Percentiles rank a stretch among this genome's conserved stretches.
Evolutionary conservation across 768 basidiomycete genomes (phyloP).

Genomic region (Agrocybe chaxingu): DNA sequence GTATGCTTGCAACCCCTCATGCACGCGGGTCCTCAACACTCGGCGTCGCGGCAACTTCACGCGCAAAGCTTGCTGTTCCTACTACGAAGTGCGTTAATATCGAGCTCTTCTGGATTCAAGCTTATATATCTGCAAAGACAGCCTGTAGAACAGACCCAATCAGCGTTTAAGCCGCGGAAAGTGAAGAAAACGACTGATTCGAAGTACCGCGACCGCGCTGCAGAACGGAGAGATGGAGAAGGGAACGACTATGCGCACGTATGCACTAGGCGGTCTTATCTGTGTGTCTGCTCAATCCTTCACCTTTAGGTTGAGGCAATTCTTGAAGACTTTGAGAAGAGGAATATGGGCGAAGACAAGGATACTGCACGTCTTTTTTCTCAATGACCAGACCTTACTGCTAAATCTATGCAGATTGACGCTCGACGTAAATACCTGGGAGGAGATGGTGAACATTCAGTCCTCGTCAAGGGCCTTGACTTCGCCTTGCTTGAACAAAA

Average conservation of each 20-base stretch:
- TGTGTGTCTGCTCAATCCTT: neutral
- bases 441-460: conserved; percentile 80
- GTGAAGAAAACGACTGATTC: conserved; percentile 55
- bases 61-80: conserved; percentile 28
- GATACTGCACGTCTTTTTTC: conserved; percentile 44
- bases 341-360: conserved; percentile 55
- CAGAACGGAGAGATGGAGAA: conserved; percentile 64
- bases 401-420: conserved; percentile 50
- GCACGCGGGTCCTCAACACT: conserved; percentile 10
- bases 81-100: conserved; percentile 26
- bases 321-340: conserved; percentile 77
- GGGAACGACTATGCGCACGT: conserved; percentile 77
- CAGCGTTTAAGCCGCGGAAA: conserved; percentile 80
- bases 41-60: conserved; percentile 21
- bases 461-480: conserved; percentile 90
- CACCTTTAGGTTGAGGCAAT: conserved; percentile 69
- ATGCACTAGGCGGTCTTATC: conserved; percentile 6
- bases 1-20: conserved; percentile 38
- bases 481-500: conserved; percentile 82
- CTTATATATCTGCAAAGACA: conserved; percentile 35
- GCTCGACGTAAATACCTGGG: conserved; percentile 76
- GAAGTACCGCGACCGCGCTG: conserved; percentile 73
- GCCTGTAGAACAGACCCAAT: conserved; percentile 46
- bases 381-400: neutral
- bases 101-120: neutral